Evolutionary conservation across 2,329 filamentous ascomycete species (phyloP).

Genomic region (Arthrobotrys entomopaga): DNA sequence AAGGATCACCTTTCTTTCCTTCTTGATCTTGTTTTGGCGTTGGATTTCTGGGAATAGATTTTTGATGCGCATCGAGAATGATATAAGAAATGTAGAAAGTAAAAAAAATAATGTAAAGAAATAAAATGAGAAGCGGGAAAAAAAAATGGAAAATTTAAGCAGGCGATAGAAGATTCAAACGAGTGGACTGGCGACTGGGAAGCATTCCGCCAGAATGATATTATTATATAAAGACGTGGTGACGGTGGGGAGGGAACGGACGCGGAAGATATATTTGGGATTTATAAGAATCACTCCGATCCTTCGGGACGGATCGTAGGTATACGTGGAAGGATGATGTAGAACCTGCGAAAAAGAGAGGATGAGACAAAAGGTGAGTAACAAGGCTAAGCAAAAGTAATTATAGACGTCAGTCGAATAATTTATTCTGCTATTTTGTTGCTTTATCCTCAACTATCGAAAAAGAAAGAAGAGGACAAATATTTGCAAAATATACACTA

Average conservation of each 20-base stretch:
- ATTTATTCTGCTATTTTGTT: constrained; percentile 43
- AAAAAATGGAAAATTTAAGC: constrained; percentile 20
- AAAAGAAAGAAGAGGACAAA: neutral
- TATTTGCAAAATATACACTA: constrained; percentile 12
- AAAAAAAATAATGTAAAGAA: constrained; percentile 7
- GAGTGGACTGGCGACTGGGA: constrained; percentile 30
- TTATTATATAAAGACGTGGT: neutral
- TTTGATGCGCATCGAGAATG: constrained; percentile 50
- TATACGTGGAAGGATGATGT: constrained; percentile 26
- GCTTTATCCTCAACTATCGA: neutral
- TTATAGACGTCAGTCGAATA: constrained; percentile 37
- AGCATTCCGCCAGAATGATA: constrained; percentile 45
- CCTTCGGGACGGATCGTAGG: constrained; percentile 39
- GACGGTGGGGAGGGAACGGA: neutral
- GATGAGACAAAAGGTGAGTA: constrained; percentile 37
- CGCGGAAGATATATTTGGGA: constrained; percentile 33
- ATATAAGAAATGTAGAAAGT: constrained; percentile 2
- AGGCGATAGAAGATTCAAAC: constrained; percentile 29
- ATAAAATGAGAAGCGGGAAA: constrained; percentile 15
- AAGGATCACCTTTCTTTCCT: constrained; percentile 31
- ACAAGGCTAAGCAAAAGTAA: constrained; percentile 52
- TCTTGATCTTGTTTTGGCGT: constrained; percentile 45
- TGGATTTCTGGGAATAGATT: constrained; percentile 51
- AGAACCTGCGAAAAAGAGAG: constrained; percentile 22
- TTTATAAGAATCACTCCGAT: constrained; percentile 47